Evolutionary conservation across 2,329 filamentous ascomycete genomes (phyloP).

Genomic region (Penicillium carneum): DNA sequence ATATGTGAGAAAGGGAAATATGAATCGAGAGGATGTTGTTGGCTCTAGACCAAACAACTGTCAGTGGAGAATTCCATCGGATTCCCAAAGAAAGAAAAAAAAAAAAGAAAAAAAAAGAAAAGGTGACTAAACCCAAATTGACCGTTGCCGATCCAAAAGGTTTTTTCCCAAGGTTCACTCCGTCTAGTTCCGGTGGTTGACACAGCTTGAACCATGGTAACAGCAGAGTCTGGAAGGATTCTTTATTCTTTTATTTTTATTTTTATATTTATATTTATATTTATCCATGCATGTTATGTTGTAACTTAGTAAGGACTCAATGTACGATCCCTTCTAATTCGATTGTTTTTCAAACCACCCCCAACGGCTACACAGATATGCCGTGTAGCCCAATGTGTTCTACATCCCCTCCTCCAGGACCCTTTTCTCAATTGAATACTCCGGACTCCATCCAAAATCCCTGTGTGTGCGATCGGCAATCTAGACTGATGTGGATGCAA

Average conservation of each 20-base stretch:
- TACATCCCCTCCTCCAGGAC: conserved; percentile 9
- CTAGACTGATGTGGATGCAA: conserved; percentile 30
- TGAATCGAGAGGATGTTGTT: not conserved
- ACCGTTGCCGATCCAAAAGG: conserved; percentile 24
- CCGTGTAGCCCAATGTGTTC: conserved; percentile 15
- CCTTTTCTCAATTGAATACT: conserved; percentile 13
- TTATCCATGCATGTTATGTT: not conserved
- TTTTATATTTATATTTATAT: not conserved
- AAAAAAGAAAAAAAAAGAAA: not conserved
- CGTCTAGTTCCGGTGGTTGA: conserved; percentile 35
- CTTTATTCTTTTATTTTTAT: not conserved
- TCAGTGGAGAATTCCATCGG: conserved; percentile 18
- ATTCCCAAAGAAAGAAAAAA: conserved; percentile 6
- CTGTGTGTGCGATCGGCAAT: conserved; percentile 31
- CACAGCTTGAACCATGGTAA: conserved; percentile 20
- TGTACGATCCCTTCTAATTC: not conserved
- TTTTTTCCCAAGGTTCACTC: conserved; percentile 6
- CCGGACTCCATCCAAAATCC: not conserved
- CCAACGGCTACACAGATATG: conserved; percentile 28
- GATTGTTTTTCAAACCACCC: conserved; percentile 12
- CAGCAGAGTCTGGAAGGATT: conserved; percentile 16
- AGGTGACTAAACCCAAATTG: conserved; percentile 4
- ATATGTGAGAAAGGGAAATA: not conserved
- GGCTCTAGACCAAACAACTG: conserved; percentile 18
- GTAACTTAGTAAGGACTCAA: no score